phyloP scores from a whole-genome alignment of 2,329 filamentous ascomycete species.

The Dactylellina drechsleri region DNA sequence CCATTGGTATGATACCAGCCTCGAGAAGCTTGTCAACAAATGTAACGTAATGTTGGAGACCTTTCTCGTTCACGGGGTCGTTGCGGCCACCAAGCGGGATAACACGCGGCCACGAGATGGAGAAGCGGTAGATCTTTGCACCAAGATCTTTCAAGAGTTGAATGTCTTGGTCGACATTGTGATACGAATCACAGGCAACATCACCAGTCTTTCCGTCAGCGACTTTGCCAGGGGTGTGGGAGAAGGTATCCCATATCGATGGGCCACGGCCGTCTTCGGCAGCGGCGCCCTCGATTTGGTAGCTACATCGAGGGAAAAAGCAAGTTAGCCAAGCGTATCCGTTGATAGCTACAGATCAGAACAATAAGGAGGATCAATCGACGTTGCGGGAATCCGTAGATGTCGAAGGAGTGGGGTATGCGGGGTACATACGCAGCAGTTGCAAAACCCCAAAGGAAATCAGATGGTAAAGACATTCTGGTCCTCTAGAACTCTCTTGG shows the following conservation, averaged over 20 bases:
- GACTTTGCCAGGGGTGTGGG: constrained; percentile 81
- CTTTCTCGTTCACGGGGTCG: constrained; percentile 81
- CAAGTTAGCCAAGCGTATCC: too few relatives aligned
- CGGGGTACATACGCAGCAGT: constrained; percentile 72
- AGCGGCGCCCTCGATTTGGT: constrained; percentile 84
- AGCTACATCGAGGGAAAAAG: constrained; percentile 66
- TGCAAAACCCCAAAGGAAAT: constrained; percentile 83
- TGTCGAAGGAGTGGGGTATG: constrained; percentile 1
- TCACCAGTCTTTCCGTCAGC: constrained; percentile 79
- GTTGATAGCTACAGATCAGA: background rate
- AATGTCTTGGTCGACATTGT: constrained; percentile 80
- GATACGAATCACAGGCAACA: constrained; percentile 86
- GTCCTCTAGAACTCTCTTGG: constrained; percentile 26
- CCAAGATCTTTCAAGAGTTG: constrained; percentile 78
- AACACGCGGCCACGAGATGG: constrained; percentile 83
- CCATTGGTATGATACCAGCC: constrained; percentile 80
- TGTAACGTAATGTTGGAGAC: constrained; percentile 79
- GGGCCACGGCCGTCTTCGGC: constrained; percentile 80
- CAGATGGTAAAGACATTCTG: constrained; percentile 68
- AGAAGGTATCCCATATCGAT: constrained; percentile 93
- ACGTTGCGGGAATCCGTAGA: background rate
- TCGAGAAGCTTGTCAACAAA: constrained; percentile 81
- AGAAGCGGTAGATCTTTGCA: constrained; percentile 82
- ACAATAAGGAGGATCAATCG: background rate
- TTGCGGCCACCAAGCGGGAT: constrained; percentile 85